Percentiles rank a stretch among this genome's conserved stretches.
Evolutionary conservation across 495 filamentous ascomycete genomes (phyloP).

Genomic region (Neurospora sp.): DNA sequence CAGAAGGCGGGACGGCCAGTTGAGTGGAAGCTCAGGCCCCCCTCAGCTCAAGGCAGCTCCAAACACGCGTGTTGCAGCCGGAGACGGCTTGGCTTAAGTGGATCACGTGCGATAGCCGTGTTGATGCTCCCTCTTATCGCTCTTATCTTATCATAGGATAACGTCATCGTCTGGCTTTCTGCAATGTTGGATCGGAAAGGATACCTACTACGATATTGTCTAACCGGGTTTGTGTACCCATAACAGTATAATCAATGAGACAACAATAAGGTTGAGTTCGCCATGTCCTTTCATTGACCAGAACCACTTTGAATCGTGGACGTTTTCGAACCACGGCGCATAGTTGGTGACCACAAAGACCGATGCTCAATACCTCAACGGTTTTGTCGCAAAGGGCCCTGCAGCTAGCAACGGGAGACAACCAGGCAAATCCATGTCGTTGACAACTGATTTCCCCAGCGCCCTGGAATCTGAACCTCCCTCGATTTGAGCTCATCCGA

Average conservation of each 20-base stretch:
- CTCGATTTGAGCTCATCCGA: too few species aligned
- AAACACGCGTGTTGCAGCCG: conserved; percentile 25
- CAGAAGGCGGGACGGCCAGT: background rate
- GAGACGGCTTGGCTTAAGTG: conserved; percentile 4
- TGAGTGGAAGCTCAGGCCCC: conserved; percentile 17
- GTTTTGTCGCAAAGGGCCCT: background rate
- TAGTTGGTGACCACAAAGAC: background rate
- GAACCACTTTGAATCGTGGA: background rate
- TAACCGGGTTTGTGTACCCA: background rate
- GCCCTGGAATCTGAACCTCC: too few species aligned
- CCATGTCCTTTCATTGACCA: background rate
- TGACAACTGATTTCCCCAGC: too few species aligned
- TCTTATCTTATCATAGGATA: background rate
- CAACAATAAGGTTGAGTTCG: background rate
- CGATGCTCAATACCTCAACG: background rate
- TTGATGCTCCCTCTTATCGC: conserved; percentile 4
- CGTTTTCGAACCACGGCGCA: background rate
- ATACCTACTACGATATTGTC: background rate
- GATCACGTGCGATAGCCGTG: conserved; percentile 14
- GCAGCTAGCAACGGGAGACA: background rate
- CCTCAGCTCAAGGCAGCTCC: conserved; percentile 41
- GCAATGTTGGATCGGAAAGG: background rate
- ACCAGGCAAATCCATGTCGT: background rate
- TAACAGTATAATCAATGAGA: background rate
- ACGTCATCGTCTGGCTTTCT: background rate